Percentiles rank a stretch among this genome's conserved stretches.
Evolutionary conservation across 148 eudicot species (phyloP).

Genomic region (Rhododendron simsii): DNA sequence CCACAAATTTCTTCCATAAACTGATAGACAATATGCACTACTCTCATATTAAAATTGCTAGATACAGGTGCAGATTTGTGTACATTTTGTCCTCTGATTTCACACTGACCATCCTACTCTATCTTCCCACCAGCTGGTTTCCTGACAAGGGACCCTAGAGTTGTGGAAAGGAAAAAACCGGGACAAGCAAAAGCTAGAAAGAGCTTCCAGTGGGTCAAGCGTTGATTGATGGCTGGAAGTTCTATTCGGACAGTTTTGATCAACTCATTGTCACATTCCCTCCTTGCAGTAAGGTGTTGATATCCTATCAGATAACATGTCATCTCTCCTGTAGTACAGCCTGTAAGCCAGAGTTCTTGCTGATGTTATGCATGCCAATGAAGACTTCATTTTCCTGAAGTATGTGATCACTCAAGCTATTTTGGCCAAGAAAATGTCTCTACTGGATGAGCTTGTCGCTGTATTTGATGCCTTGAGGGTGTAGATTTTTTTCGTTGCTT

Average conservation of each 20-base stretch:
- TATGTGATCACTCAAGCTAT: neutral
- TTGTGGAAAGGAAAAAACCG: slow-evolving; percentile 94
- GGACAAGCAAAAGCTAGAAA: slow-evolving; percentile 97
- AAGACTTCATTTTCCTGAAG: neutral
- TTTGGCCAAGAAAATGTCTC: neutral
- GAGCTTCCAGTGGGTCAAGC: slow-evolving; percentile 99
- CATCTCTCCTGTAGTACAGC: slow-evolving; percentile 5
- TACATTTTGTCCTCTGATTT: neutral
- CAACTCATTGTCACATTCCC: neutral
- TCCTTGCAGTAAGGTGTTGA: neutral
- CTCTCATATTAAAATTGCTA: neutral
- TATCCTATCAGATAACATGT: neutral
- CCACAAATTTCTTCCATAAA: neutral
- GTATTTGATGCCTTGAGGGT: neutral
- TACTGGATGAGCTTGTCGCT: neutral
- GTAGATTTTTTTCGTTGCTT: neutral
- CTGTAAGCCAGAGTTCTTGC: neutral
- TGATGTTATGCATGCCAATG: neutral
- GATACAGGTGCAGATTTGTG: neutral
- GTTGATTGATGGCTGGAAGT: slow-evolving; percentile 29
- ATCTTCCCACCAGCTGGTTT: slow-evolving; percentile 73
- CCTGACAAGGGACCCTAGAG: slow-evolving; percentile 83
- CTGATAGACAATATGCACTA: neutral
- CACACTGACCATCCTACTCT: neutral
- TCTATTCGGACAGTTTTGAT: neutral